Conservation (phyloP, 106 monocot species). For the Phalaenopsis equestris region DNA sequence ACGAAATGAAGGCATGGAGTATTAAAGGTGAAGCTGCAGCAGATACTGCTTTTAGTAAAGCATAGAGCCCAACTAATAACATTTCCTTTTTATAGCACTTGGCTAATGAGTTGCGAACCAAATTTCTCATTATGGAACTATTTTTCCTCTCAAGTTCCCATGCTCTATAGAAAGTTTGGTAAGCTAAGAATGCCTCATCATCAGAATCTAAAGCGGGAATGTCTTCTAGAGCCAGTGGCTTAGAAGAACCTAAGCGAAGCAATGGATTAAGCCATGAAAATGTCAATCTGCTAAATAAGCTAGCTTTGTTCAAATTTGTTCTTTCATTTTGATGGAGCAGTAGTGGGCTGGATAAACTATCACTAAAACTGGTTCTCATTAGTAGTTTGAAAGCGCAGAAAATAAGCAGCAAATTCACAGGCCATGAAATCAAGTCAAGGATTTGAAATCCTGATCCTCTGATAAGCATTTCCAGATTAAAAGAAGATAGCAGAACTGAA, state of each 20-base stretch:
- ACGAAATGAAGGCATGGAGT: constrained; percentile 54
- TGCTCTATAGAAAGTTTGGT: constrained; percentile 30
- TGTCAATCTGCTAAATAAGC: constrained; percentile 47
- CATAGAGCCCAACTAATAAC: constrained; percentile 49
- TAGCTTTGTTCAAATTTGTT: constrained; percentile 17
- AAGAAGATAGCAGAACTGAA: constrained; percentile 26
- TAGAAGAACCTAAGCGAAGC: constrained; percentile 38
- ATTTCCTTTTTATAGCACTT: constrained; percentile 61
- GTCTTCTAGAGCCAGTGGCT: constrained; percentile 42
- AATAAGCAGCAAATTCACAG: constrained; percentile 32
- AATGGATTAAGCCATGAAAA: constrained; percentile 82
- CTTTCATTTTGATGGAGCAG: constrained; percentile 14
- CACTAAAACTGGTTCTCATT: neutral
- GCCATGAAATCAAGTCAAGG: constrained; percentile 39
- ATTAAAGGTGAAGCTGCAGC: constrained; percentile 33
- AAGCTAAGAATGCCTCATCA: constrained; percentile 44
- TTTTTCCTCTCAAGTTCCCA: constrained; percentile 27
- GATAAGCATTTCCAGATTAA: constrained; percentile 20
- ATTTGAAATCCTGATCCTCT: constrained; percentile 10
- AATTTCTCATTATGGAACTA: constrained; percentile 15
- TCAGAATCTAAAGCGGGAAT: constrained; percentile 49
- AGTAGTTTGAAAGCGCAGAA: constrained; percentile 20
- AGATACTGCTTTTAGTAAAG: constrained; percentile 40
- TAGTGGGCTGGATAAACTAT: constrained; percentile 28
- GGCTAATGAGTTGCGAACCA: constrained; percentile 38